Evolutionary conservation across 73 alveolate species (phyloP), one percentile per base, ranked within the genome.

Genomic region (Urostyla sp.): DNA sequence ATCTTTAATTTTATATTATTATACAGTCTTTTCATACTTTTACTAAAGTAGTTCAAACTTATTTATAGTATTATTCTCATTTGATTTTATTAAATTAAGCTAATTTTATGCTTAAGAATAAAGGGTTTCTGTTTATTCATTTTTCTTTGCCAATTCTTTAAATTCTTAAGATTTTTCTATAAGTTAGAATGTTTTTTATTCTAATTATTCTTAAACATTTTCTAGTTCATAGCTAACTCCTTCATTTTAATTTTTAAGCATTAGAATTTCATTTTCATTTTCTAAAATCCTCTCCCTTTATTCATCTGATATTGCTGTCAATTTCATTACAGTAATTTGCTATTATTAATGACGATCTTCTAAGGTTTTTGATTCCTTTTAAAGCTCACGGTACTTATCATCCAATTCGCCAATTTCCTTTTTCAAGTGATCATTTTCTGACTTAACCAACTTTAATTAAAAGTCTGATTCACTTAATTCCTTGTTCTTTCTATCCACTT

Each of bases 401-500:
- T 63, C 79, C 7, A 63, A 24, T 1, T 63, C 79, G 1, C 79
- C 79, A 18, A 63, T 63, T 21, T 63, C 79, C 26, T 63, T 63
- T 24, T 63, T 63, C 3, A 63, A 60, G 37, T 63, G 60, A 21
- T 63, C 61, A 43, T 63, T 63, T 26, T 63, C 58, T 5, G 79
- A 57, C 23, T 40, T 63, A 26, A 36, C 1, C 27, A 63, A 24
- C 45, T 63, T 63, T 60, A 63, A 43, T 32, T 63, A 32, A 31
- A 63, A 63, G 44, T 63, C 79, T 37, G 79, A 21, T 63, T 63
- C 79, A 16, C 36, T 40, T 20, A 63, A 26, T 63, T 63, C 79
- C 21, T 63, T 63, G 35, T 43, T 63, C 44, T 63, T 63, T 23
- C 79, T 63, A 38, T 63, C 79, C 1, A 63, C 49, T 37, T 63